These are phyloP conservation scores for Primulina huaijiensis DNA, from an alignment of 257 asterid genomes.

Conservation along the genomic window DNA sequence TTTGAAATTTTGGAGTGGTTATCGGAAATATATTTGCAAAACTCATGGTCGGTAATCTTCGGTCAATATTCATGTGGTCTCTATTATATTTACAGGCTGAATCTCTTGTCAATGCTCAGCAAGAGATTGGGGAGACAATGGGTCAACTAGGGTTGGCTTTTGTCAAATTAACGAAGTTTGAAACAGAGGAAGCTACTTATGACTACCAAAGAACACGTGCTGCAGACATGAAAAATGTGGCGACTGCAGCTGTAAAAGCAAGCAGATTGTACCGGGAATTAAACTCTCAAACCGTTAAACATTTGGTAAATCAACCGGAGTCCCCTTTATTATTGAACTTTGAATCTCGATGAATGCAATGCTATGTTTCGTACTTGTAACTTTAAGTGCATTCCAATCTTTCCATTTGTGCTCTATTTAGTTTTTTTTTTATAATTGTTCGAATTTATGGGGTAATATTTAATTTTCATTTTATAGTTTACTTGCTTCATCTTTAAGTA, in stretches of 20 bases:
- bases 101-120: slow-evolving; percentile 87
- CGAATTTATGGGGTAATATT: slow-evolving; percentile 2
- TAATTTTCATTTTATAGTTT: slow-evolving; percentile 1
- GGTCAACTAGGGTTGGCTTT: slow-evolving; percentile 93
- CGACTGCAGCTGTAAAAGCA: slow-evolving; percentile 95
- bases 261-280: slow-evolving; percentile 91
- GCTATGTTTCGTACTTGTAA: not conserved
- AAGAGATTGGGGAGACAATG: slow-evolving; percentile 94
- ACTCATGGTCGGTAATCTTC: slow-evolving; percentile 2
- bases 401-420: not conserved
- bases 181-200: slow-evolving; percentile 77
- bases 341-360: not conserved
- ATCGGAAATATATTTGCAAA: not conserved
- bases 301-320: slow-evolving; percentile 53
- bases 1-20: too few relatives aligned
- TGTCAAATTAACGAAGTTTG: slow-evolving; percentile 92
- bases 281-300: slow-evolving; percentile 92
- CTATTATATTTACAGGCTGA: slow-evolving; percentile 61
- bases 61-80: slow-evolving; percentile 19
- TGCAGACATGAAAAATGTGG: slow-evolving; percentile 87
- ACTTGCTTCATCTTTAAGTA: slow-evolving; percentile 17
- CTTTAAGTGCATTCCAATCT: not conserved
- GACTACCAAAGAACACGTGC: slow-evolving; percentile 85
- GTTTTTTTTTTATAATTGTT: not conserved
- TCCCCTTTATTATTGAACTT: slow-evolving; percentile 17